Base-by-base conservation (phyloP, 148 eudicot genomes). In the Chenopodium album region DNA sequence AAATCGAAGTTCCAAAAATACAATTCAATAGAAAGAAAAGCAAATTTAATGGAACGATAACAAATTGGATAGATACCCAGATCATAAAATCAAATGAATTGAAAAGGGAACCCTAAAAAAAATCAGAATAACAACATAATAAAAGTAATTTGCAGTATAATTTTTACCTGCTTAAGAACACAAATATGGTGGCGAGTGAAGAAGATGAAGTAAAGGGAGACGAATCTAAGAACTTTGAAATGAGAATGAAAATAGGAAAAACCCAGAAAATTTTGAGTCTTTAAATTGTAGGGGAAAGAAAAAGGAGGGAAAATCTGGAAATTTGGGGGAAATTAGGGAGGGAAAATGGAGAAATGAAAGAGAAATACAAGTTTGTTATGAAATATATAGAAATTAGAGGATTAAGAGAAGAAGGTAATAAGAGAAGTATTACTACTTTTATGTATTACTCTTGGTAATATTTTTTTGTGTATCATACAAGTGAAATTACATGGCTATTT, bases 301-400 rank as follows among this genome's bases (percentile, higher is more conserved):
- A 34, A 69, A 34, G 47, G 73, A 69, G 73, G 73, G 73, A 69
- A 69, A 69, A 28, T 66, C 34, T 69, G 23, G 23, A 46, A 17
- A 29, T 67, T 29, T 26, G 71, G 71, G 7, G 41, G 19, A 69
- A 69, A 69, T 14, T 11, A 67, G 14, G 47, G 73, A 69, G 73
- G 73, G 73, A 69, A 69, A 67, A 32, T 56, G 62, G 63, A 2
- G 16, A 7, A 16, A 56, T 59, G 63, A 59, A 59, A 59, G 19
- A 7, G 20, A 4, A 12, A 16, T 5, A 59, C 17, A 14, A 19
- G 5, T n/a, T n/a, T n/a, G n/a, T n/a, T n/a, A n/a, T n/a, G n/a
- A n/a, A n/a, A n/a, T n/a, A n/a, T n/a, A n/a, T n/a, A n/a, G n/a
- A n/a, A n/a, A n/a, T n/a, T n/a, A n/a, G n/a, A n/a, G n/a, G n/a